Evolutionary conservation across 306 rosid genomes (phyloP), one percentile per base, ranked within the genome.

Genomic region (Pyrus betulifolia): DNA sequence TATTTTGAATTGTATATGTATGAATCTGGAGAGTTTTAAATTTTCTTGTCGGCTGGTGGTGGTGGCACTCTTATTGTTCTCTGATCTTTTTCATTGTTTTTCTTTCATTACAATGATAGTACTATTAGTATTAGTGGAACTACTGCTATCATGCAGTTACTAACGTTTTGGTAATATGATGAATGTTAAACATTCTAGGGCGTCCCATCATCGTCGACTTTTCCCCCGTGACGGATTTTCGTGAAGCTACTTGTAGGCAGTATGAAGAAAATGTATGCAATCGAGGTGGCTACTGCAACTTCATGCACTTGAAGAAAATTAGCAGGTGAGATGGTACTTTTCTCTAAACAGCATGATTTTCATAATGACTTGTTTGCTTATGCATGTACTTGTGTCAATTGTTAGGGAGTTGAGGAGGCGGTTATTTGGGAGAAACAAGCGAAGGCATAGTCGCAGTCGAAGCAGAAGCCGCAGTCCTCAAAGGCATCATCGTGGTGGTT

Each of bases 181-280:
- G 51, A 76, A 78, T 70, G 4, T 72, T 64, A 49, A 54, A 30
- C 64, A 23, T 49, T 55, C 57, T 60, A 95, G 98, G 98, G 63
- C 92, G 97, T 40, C 97, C 98, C 70, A 95, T 95, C 87, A 95
- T 95, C 55, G 97, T 88, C 46, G 98, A 95, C 85, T 95, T 92
- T 81, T 95, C 98, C 23, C 98, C 98, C 9, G 98, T 95, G 76
- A 95, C 98, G 69, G 98, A 95, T 84, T 95, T 95, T 67, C 97
- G 98, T 79, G 98, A 95, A 89, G 98, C 98, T 78, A 95, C 98
- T 27, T 95, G 98, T 80, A 92, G 97, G 82, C 98, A 95, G 87
- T 95, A 95, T 69, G 98, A 95, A 87, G 98, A 95, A 85, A 92
- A 95, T 80, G 98, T 95, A 70, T 95, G 98, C 78, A 89, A 91